These are phyloP conservation scores for Wallacemonas collosoma DNA, from an alignment of 208 protist genomes.

Conservation along the genomic window DNA sequence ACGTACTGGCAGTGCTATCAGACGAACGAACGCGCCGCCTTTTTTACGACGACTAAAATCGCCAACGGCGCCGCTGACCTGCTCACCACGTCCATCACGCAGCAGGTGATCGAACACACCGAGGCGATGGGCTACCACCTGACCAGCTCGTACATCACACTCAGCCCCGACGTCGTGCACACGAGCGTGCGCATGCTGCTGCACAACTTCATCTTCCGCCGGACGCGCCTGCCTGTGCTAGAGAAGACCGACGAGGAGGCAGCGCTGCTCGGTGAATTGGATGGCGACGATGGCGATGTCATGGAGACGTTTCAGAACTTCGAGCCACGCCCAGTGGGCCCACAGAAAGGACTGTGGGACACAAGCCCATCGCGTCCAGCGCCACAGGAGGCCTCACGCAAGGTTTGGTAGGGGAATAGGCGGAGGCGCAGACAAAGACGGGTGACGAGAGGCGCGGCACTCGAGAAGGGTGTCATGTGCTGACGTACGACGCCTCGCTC, in stretches of 20 bases:
- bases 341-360: conserved; percentile 44
- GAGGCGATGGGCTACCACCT: conserved; percentile 81
- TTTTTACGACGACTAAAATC: conserved; percentile 88
- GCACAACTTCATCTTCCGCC: conserved; percentile 86
- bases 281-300: conserved; percentile 34
- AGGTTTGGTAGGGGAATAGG: conserved; percentile 30
- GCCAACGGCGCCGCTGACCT: conserved; percentile 86
- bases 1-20: conserved; percentile 92
- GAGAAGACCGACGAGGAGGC: conserved; percentile 57
- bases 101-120: conserved; percentile 84
- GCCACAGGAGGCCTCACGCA: conserved; percentile 26
- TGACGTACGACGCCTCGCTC: too few species aligned
- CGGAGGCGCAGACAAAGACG: too few species aligned
- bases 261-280: conserved; percentile 30
- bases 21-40: conserved; percentile 82
- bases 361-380: conserved; percentile 34
- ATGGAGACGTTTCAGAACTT: conserved; percentile 79
- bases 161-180: conserved; percentile 85
- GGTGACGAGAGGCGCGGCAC: too few species aligned
- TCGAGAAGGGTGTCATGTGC: too few species aligned
- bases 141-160: conserved; percentile 74
- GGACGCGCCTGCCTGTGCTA: conserved; percentile 44
- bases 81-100: conserved; percentile 82
- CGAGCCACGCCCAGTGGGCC: conserved; percentile 54
- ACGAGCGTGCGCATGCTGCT: conserved; percentile 88